Conservation (phyloP, 2,329 filamentous ascomycete species). For the Pleochaeta shiraiana region DNA sequence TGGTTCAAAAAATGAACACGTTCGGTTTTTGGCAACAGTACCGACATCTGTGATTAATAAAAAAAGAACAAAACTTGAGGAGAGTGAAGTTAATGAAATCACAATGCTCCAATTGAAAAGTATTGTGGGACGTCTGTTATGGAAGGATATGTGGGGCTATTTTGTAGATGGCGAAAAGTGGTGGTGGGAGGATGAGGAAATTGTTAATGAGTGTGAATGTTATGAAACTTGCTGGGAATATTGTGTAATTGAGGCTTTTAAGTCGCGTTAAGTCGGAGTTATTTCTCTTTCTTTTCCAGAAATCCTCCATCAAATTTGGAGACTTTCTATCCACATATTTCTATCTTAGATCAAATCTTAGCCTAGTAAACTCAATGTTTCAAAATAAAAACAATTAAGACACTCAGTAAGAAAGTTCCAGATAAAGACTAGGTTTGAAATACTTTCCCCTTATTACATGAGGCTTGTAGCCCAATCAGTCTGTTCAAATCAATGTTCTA, state of each 20-base stretch:
- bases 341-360: no score
- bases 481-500: no score
- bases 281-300: neutral
- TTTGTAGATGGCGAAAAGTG: slow-evolving; percentile 22
- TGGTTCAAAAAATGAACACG: slow-evolving; percentile 11
- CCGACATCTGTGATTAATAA: no score
- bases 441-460: no score
- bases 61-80: neutral
- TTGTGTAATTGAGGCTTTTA: slow-evolving; percentile 32
- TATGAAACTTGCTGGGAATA: slow-evolving; percentile 37
- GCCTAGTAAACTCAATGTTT: no score
- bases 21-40: slow-evolving; percentile 12
- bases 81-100: slow-evolving; percentile 11
- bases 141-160: slow-evolving; percentile 36
- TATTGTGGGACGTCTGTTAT: slow-evolving; percentile 32
- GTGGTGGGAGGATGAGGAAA: slow-evolving; percentile 40
- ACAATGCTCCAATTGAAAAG: slow-evolving; percentile 25
- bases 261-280: slow-evolving; percentile 18
- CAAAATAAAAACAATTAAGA: no score
- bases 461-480: no score
- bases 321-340: no score
- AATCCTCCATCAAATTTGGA: neutral
- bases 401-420: no score
- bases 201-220: slow-evolving; percentile 31
- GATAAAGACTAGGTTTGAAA: no score